Evolutionary conservation across 176 grass and related monocot genomes (phyloP), one percentile per base, ranked within the genome.

Genomic region (Otatea glauca): DNA sequence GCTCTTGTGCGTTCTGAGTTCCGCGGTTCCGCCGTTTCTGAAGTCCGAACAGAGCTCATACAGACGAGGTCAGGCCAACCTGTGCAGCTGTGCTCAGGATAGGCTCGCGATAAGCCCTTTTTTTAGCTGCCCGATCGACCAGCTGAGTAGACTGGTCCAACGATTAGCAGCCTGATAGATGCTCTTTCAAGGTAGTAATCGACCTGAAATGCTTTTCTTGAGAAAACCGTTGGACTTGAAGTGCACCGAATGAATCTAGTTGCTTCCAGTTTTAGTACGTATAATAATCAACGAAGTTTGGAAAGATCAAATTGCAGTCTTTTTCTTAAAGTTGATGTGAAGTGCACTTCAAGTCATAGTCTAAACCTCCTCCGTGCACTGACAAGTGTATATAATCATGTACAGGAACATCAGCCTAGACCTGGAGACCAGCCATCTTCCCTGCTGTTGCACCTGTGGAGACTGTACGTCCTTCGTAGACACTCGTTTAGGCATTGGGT

Each of bases 331-430:
- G 78, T 44, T 59, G 49, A 47, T 41, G 65, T 82, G 83, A 90
- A 78, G 83, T 90, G 73, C 73, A 54, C n/a, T 58, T 53, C 47
- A 86, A 78, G 73, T 69, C n/a, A 63, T 59, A 48, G 66, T 65
- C 55, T 48, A 71, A 77, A 82, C 56, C 56, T 11, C 71, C 65
- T 58, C 60, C 45, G 4, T 56, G 18, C 42, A 25, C 50, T 5
- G 65, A 74, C 41, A 72, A 18, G 41, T 49, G 39, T 2, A 16
- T 14, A 24, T 3, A 43, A 4, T 70, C n/a, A 8, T 29, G 4
- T 47, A 23, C 42, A 64, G 12, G 21, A 53, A 55, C 78, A 56
- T 20, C 66, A 23, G 23, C 68, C 42, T 25, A 18, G 6, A 16
- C 47, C 2, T 5, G 56, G 53, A 21, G 44, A 83, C 43, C 5